Percentiles rank a stretch among this genome's conserved stretches.
Conservation (phyloP, 2,329 filamentous ascomycete species). For the Pezicula neosporulosa region DNA sequence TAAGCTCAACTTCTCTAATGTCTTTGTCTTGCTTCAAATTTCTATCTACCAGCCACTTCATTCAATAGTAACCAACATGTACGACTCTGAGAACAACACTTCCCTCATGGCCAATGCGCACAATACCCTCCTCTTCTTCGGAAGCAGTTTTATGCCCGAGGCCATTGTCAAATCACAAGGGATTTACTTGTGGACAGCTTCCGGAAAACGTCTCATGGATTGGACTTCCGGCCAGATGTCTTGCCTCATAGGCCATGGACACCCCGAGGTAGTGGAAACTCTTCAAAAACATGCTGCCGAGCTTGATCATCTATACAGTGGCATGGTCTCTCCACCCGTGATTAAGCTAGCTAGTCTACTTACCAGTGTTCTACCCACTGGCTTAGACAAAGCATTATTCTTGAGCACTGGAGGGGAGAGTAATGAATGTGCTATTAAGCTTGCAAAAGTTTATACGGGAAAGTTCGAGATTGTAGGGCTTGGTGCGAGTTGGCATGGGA, state of each 20-base stretch:
- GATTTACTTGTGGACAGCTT: too few relatives aligned
- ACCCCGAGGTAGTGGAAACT: slow-evolving; percentile 53
- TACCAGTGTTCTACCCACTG: slow-evolving; percentile 42
- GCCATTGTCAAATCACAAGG: too few relatives aligned
- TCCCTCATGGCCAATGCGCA: too few relatives aligned
- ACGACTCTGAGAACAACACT: too few relatives aligned
- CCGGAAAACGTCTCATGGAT: slow-evolving; percentile 33
- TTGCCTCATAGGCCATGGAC: slow-evolving; percentile 53
- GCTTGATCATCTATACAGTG: slow-evolving; percentile 56
- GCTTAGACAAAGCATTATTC: slow-evolving; percentile 53
- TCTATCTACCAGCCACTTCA: too few relatives aligned
- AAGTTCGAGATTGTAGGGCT: slow-evolving; percentile 63
- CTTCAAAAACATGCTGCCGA: slow-evolving; percentile 44
- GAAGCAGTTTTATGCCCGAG: too few relatives aligned
- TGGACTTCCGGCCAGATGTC: slow-evolving; percentile 61
- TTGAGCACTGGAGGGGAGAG: slow-evolving; percentile 54
- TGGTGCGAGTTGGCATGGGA: slow-evolving; percentile 56
- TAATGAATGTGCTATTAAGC: slow-evolving; percentile 60
- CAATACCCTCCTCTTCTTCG: too few relatives aligned
- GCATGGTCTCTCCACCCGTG: slow-evolving; percentile 56
- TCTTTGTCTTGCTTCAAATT: too few relatives aligned
- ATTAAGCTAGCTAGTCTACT: slow-evolving; percentile 51
- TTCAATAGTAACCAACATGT: too few relatives aligned
- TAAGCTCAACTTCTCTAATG: too few relatives aligned
- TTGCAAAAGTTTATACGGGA: slow-evolving; percentile 61